Evolutionary conservation across 257 asterid genomes (phyloP).

Genomic region (Solanum clarkiae): DNA sequence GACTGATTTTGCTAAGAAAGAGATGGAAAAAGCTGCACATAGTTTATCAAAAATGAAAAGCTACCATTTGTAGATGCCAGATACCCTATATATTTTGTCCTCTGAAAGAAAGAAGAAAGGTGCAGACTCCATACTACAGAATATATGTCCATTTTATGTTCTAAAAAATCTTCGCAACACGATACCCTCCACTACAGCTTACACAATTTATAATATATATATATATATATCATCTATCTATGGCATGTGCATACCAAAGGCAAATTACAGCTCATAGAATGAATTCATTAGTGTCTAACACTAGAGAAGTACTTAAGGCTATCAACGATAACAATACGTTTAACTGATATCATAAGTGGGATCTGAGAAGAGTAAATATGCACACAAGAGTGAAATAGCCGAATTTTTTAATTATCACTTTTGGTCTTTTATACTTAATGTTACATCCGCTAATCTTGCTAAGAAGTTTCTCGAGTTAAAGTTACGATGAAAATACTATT

Average conservation of each 20-base stretch:
- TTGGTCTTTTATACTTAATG: too few relatives aligned
- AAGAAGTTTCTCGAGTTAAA: too few relatives aligned
- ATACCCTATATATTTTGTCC: neutral
- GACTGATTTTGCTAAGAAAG: neutral
- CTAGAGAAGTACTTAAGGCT: neutral
- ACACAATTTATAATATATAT: neutral
- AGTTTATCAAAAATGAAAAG: neutral
- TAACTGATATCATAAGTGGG: neutral
- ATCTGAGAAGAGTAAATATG: too few relatives aligned
- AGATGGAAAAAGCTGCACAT: neutral
- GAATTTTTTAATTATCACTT: too few relatives aligned
- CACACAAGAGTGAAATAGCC: too few relatives aligned
- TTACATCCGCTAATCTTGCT: too few relatives aligned
- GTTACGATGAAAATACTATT: too few relatives aligned
- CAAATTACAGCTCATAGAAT: neutral
- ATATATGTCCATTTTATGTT: neutral
- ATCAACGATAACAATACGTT: too few relatives aligned
- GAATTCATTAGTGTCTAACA: neutral
- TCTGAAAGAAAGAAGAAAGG: neutral
- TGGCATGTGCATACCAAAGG: neutral
- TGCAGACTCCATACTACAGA: neutral
- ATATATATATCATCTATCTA: neutral
- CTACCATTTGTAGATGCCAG: neutral
- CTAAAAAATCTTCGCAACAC: neutral
- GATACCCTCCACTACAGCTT: neutral